A percentile compares a stretch with the other conserved stretches of the same genome.
Evolutionary conservation across 2,329 filamentous ascomycete species (phyloP).

Genomic region (Alternaria novae-zelandiae): DNA sequence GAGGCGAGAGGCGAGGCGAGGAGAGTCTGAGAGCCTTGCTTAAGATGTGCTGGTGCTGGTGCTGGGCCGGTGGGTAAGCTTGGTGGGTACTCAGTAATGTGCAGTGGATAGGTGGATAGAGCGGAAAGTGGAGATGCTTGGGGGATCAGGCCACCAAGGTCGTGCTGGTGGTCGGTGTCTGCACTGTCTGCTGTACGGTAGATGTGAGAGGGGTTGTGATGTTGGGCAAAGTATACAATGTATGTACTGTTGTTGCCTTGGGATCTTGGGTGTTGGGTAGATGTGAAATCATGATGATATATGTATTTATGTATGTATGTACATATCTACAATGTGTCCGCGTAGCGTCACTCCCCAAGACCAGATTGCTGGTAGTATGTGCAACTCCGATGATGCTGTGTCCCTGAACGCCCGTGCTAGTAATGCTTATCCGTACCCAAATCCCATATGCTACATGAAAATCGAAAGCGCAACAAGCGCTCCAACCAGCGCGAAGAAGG

Average conservation of each 20-base stretch:
- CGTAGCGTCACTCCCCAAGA: neutral
- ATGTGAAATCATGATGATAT: neutral
- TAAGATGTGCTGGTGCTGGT: neutral
- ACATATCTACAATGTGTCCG: neutral
- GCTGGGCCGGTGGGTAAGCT: neutral
- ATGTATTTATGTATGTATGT: neutral
- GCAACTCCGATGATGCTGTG: neutral
- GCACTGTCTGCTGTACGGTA: neutral
- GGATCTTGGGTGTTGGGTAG: neutral
- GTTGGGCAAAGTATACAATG: neutral
- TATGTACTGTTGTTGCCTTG: neutral
- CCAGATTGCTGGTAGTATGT: neutral
- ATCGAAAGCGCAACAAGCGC: neutral
- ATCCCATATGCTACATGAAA: conserved; percentile 4
- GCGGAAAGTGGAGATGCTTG: neutral
- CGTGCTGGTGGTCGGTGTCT: neutral
- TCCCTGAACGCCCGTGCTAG: neutral
- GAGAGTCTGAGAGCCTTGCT: no score
- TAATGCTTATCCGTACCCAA: neutral
- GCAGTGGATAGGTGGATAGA: neutral
- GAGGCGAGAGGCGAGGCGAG: no score
- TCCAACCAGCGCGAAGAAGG: neutral
- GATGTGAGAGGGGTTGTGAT: neutral
- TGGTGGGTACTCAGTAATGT: neutral
- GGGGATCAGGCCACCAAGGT: neutral